Conservation (phyloP, 768 basidiomycete species). For the Pisolithus tinctorius region DNA sequence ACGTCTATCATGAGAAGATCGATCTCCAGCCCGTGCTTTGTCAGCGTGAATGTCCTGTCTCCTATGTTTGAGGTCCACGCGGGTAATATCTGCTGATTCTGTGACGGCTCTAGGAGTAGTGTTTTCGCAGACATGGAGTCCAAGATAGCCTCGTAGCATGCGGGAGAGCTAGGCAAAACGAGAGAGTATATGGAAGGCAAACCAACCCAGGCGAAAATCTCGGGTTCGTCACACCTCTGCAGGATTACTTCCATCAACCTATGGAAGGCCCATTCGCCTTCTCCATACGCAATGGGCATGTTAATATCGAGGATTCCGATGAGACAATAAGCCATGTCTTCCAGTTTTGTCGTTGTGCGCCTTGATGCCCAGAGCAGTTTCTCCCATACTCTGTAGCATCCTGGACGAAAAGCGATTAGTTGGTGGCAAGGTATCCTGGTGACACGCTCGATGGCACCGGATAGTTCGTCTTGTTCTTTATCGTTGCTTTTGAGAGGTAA, state of each 20-base stretch:
- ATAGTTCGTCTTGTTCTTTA: neutral
- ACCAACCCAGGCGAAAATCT: slow-evolving; percentile 3
- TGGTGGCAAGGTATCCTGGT: neutral
- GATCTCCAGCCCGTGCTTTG: neutral
- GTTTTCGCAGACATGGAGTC: neutral
- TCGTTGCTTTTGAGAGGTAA: neutral
- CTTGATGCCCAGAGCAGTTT: slow-evolving; percentile 9
- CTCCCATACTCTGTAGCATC: neutral
- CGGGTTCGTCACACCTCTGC: neutral
- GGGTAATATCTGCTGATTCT: neutral
- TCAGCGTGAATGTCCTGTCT: neutral
- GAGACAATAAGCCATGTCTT: slow-evolving; percentile 12
- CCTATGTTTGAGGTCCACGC: neutral
- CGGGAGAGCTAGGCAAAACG: slow-evolving; percentile 1
- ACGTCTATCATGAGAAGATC: neutral
- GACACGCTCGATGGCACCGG: neutral
- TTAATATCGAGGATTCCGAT: slow-evolving; percentile 9
- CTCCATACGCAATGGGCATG: slow-evolving; percentile 10
- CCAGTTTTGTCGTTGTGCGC: slow-evolving; percentile 9
- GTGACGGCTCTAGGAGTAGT: neutral
- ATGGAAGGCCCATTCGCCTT: slow-evolving; percentile 10
- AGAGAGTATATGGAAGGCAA: neutral
- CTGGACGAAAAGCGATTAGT: neutral
- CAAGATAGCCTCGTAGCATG: neutral
- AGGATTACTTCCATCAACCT: slow-evolving; percentile 5